Percentiles rank a stretch among this genome's conserved stretches.
Conservation (phyloP, 352 stramenopile species). For the Globisporangium nagaii region DNA sequence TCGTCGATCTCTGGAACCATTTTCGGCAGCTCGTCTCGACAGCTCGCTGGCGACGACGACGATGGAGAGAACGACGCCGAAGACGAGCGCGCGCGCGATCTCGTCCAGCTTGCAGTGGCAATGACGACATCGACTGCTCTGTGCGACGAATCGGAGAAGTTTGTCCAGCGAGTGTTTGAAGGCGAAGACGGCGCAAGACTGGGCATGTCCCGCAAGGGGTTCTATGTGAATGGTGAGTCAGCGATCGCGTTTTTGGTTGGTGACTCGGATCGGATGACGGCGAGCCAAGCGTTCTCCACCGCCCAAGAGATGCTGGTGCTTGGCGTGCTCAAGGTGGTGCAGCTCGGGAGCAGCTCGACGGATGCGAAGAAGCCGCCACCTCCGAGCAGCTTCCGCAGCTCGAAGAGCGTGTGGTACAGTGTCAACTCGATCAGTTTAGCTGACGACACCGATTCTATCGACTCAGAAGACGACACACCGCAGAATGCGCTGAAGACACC, state of each 20-base stretch:
- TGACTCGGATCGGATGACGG: conserved; percentile 47
- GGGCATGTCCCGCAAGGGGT: conserved; percentile 43
- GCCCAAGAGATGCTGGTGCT: conserved; percentile 76
- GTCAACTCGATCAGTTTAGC: conserved; percentile 73
- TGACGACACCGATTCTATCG: conserved; percentile 66
- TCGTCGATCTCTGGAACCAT: conserved; percentile 76
- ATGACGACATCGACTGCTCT: conserved; percentile 66
- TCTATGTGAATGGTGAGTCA: conserved; percentile 75
- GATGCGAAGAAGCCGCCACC: conserved; percentile 15
- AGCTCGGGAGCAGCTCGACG: conserved; percentile 4
- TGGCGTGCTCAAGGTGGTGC: conserved; percentile 51
- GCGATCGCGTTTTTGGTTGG: conserved; percentile 72
- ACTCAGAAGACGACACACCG: conserved; percentile 50
- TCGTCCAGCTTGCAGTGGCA: conserved; percentile 61
- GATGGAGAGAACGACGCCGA: conserved; percentile 34
- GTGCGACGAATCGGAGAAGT: conserved; percentile 59
- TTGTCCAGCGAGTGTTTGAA: conserved; percentile 36
- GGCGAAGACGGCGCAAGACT: conserved; percentile 19
- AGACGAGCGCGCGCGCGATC: conserved; percentile 40
- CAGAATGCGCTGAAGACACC: conserved; percentile 13
- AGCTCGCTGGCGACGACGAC: conserved; percentile 33
- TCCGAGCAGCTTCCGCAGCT: conserved; percentile 60
- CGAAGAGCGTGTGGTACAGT: conserved; percentile 74
- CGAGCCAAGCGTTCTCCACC: conserved; percentile 57
- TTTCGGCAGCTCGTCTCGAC: conserved; percentile 55